Evolutionary conservation across 352 stramenopile genomes (phyloP).

Genomic region (Vaucheria bursata): DNA sequence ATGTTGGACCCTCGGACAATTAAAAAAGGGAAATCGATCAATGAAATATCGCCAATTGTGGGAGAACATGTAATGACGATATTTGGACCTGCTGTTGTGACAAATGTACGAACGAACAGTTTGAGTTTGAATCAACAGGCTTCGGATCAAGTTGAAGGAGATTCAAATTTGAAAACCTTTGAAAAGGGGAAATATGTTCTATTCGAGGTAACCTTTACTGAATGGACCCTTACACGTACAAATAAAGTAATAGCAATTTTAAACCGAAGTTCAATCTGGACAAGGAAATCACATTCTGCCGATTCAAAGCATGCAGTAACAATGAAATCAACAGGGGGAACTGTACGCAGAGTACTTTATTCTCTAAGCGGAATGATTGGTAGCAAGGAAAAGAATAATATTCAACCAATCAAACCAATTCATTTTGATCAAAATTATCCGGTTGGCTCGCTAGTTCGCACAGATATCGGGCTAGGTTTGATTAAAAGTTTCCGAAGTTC

Average conservation of each 20-base stretch:
- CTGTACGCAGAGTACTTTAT: background rate
- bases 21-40: background rate
- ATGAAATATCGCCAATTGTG: background rate
- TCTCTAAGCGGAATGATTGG: background rate
- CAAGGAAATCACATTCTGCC: too few relatives aligned
- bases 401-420: background rate
- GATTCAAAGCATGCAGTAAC: too few relatives aligned
- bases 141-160: too few relatives aligned
- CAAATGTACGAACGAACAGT: slow-evolving; percentile 1
- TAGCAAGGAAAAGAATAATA: background rate
- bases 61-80: slow-evolving; percentile 31
- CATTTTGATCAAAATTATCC: background rate
- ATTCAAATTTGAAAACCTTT: too few relatives aligned
- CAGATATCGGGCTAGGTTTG: background rate
- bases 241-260: too few relatives aligned
- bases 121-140: too few relatives aligned
- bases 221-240: slow-evolving; percentile 24
- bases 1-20: background rate
- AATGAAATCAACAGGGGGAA: too few relatives aligned
- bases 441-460: background rate
- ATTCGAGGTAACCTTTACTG: slow-evolving; percentile 20
- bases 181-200: too few relatives aligned
- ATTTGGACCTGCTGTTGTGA: slow-evolving; percentile 32
- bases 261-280: too few relatives aligned
- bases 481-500: background rate